These are phyloP conservation scores for Pseudogymnoascus sp. DNA, from an alignment of 2,329 filamentous ascomycete genomes.

Conservation along the genomic window DNA sequence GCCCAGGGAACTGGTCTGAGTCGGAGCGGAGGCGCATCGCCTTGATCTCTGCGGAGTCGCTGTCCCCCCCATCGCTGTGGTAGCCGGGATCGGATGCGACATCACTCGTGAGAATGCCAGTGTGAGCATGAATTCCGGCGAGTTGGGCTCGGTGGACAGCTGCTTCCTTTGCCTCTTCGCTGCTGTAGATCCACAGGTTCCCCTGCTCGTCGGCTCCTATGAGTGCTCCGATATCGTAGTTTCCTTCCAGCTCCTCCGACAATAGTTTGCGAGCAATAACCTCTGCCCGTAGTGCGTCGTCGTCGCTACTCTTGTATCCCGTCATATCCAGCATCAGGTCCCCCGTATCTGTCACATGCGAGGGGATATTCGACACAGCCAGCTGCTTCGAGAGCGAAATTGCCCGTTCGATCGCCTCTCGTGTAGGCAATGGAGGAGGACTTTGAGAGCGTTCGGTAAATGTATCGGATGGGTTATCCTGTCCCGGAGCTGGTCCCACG, in stretches of 20 bases:
- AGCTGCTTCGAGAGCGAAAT: conserved; percentile 79
- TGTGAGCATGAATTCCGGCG: conserved; percentile 37
- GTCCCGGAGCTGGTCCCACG: conserved; percentile 29
- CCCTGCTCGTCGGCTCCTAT: conserved; percentile 93
- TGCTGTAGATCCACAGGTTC: conserved; percentile 99
- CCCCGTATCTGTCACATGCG: conserved; percentile 81
- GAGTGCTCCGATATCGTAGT: conserved; percentile 90
- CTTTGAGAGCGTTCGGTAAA: conserved; percentile 58
- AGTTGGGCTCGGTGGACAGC: conserved; percentile 58
- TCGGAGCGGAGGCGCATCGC: conserved; percentile 54
- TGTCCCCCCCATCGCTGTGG: conserved; percentile 72
- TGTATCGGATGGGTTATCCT: conserved; percentile 22
- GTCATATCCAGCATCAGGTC: conserved; percentile 99
- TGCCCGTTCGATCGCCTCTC: conserved; percentile 75
- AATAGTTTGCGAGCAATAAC: conserved; percentile 89
- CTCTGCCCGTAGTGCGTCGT: conserved; percentile 84
- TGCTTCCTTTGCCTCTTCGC: conserved; percentile 87
- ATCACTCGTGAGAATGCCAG: conserved; percentile 38
- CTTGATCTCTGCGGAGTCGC: conserved; percentile 42
- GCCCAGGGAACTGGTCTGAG: conserved; percentile 50
- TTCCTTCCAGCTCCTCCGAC: conserved; percentile 84
- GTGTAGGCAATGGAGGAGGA: conserved; percentile 61
- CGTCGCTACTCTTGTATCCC: conserved; percentile 88
- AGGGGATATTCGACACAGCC: conserved; percentile 83
- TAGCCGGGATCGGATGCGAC: conserved; percentile 89